These are phyloP conservation scores for Coemansia sp. DNA, from an alignment of 371 early-diverging fungal genomes.

Conservation along the genomic window DNA sequence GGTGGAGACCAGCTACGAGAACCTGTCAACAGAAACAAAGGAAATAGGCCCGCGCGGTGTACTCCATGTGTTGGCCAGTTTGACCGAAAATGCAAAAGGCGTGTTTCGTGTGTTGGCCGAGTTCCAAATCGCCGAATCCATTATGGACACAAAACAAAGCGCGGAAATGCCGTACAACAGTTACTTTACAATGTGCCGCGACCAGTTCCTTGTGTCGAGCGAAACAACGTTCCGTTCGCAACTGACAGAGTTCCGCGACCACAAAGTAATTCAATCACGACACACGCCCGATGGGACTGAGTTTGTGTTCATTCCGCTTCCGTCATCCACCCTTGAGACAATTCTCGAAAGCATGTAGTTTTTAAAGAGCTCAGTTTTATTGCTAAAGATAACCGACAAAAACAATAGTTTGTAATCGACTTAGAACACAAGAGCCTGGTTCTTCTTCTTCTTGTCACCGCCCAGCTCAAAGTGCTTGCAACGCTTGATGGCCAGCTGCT, in stretches of 20 bases:
- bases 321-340: conserved; percentile 59
- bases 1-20: conserved; percentile 81
- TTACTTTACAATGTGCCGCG: conserved; percentile 72
- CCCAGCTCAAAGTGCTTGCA: conserved; percentile 99
- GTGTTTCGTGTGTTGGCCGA: conserved; percentile 76
- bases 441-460: conserved; percentile 97
- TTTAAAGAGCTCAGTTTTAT: background rate
- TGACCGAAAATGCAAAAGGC: conserved; percentile 79
- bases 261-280: conserved; percentile 73
- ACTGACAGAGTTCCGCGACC: conserved; percentile 90
- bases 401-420: background rate
- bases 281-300: conserved; percentile 75
- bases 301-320: conserved; percentile 78
- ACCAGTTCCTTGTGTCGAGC: conserved; percentile 79
- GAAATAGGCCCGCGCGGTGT: conserved; percentile 67
- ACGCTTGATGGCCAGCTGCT: conserved; percentile 94
- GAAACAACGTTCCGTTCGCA: conserved; percentile 81
- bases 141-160: conserved; percentile 29
- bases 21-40: conserved; percentile 51
- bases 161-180: conserved; percentile 38
- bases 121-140: conserved; percentile 60
- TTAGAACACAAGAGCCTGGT: conserved; percentile 71
- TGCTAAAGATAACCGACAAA: conserved; percentile 39
- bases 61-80: conserved; percentile 77
- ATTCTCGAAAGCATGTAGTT: conserved; percentile 62